These are phyloP conservation scores for Amanita inopinata DNA, from an alignment of 768 basidiomycete genomes.

Conservation along the genomic window DNA sequence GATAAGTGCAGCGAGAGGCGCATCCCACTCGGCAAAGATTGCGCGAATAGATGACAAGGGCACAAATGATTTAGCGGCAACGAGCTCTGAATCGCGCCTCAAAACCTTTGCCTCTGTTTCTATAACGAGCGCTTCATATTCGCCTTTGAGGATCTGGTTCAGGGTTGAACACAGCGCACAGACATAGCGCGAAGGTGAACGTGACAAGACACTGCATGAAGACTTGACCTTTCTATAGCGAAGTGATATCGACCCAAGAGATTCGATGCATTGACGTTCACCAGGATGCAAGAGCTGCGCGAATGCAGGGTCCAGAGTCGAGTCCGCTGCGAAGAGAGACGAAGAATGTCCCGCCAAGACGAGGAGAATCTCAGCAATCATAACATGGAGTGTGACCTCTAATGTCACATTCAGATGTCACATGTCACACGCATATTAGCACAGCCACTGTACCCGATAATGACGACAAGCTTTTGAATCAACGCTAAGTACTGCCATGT, in stretches of 20 bases:
- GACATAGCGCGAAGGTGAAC: slow-evolving; percentile 64
- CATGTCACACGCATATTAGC: no score
- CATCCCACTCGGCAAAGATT: slow-evolving; percentile 82
- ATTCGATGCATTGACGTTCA: slow-evolving; percentile 76
- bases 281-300: slow-evolving; percentile 76
- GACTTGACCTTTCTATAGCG: slow-evolving; percentile 67
- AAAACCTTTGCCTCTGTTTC: slow-evolving; percentile 77
- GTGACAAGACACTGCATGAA: slow-evolving; percentile 39
- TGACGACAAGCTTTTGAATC: background rate
- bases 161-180: slow-evolving; percentile 71
- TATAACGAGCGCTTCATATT: slow-evolving; percentile 73
- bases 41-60: slow-evolving; percentile 80
- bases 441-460: slow-evolving; percentile 7
- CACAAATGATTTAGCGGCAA: slow-evolving; percentile 75
- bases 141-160: slow-evolving; percentile 61
- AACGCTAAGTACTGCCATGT: slow-evolving; percentile 10
- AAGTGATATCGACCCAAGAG: slow-evolving; percentile 63
- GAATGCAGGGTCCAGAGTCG: slow-evolving; percentile 55
- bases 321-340: slow-evolving; percentile 61
- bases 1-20: slow-evolving; percentile 66
- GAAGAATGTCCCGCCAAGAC: slow-evolving; percentile 84
- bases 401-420: no score
- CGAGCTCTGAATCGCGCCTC: slow-evolving; percentile 61
- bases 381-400: slow-evolving; percentile 24
- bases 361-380: slow-evolving; percentile 87